Evolutionary conservation across 768 basidiomycete species (phyloP).

Genomic region (Tulasnella sp.): DNA sequence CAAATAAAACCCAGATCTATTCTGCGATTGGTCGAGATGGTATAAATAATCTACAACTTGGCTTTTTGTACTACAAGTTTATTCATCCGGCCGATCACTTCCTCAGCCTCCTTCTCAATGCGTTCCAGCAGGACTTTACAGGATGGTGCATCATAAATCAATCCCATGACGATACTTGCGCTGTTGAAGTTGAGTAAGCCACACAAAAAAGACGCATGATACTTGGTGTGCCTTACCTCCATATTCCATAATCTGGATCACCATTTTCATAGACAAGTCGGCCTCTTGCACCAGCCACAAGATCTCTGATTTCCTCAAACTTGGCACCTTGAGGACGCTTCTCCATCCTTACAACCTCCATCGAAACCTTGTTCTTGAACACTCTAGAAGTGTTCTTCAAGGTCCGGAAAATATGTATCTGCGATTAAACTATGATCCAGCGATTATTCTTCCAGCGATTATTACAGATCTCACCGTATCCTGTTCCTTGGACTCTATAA

Average conservation of each 20-base stretch:
- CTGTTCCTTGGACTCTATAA: constrained; percentile 66
- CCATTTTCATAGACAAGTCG: constrained; percentile 63
- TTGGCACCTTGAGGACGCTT: constrained; percentile 68
- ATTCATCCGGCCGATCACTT: constrained; percentile 41
- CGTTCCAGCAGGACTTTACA: constrained; percentile 55
- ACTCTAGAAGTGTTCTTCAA: constrained; percentile 74
- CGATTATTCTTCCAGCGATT: too few relatives aligned
- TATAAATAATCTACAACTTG: constrained; percentile 15
- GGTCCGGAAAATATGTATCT: constrained; percentile 77
- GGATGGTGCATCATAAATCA: constrained; percentile 71
- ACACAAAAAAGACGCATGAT: not conserved
- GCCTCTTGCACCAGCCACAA: constrained; percentile 29
- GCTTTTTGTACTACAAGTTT: constrained; percentile 21
- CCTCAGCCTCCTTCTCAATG: constrained; percentile 66
- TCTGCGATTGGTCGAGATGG: not conserved
- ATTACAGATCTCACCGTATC: constrained; percentile 32
- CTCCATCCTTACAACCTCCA: constrained; percentile 79
- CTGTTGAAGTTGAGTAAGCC: constrained; percentile 12
- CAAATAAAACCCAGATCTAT: too few relatives aligned
- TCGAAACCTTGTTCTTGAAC: constrained; percentile 70
- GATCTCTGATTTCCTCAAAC: constrained; percentile 69
- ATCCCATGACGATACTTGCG: constrained; percentile 26
- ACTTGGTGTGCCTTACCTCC: constrained; percentile 47
- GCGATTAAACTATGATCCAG: not conserved
- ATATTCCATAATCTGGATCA: constrained; percentile 78